Conservation (phyloP, 345 rosid genomes). For the Adansonia digitata region DNA sequence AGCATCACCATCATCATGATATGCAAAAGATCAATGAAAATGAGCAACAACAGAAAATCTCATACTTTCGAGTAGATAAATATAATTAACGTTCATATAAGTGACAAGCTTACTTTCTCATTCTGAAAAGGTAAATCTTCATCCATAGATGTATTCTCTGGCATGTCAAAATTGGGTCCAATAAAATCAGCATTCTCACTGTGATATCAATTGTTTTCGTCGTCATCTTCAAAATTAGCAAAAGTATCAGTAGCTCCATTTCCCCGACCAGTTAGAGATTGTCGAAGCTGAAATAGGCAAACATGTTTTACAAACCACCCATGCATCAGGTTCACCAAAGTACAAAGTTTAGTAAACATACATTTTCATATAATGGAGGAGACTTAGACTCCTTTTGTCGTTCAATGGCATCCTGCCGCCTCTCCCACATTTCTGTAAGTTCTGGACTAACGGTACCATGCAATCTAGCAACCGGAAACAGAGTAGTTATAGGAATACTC, state of each 20-base stretch:
- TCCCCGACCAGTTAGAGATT: conserved; percentile 47
- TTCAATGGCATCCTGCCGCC: conserved; percentile 17
- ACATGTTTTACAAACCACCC: conserved; percentile 13
- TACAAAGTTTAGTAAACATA: conserved; percentile 16
- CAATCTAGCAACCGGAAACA: conserved; percentile 79
- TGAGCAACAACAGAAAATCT: conserved; percentile 11
- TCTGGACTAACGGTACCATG: conserved; percentile 73
- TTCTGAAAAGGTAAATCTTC: conserved; percentile 35
- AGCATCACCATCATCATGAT: conserved; percentile 35
- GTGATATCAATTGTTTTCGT: conserved; percentile 43
- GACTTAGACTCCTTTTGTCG: conserved; percentile 33
- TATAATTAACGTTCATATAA: conserved; percentile 8
- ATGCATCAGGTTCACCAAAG: neutral
- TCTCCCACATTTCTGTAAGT: conserved; percentile 62
- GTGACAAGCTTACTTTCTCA: conserved; percentile 32
- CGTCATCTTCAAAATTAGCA: conserved; percentile 28
- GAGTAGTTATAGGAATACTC: conserved; percentile 33
- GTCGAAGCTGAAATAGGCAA: conserved; percentile 64
- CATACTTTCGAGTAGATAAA: neutral
- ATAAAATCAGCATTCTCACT: conserved; percentile 49
- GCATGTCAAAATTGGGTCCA: conserved; percentile 41
- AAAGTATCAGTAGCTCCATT: conserved; percentile 30
- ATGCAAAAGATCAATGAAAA: conserved; percentile 19
- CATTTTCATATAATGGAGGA: conserved; percentile 73
- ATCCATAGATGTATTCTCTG: conserved; percentile 55